Conservation (phyloP, 306 rosid species). For the Benincasa hispida region DNA sequence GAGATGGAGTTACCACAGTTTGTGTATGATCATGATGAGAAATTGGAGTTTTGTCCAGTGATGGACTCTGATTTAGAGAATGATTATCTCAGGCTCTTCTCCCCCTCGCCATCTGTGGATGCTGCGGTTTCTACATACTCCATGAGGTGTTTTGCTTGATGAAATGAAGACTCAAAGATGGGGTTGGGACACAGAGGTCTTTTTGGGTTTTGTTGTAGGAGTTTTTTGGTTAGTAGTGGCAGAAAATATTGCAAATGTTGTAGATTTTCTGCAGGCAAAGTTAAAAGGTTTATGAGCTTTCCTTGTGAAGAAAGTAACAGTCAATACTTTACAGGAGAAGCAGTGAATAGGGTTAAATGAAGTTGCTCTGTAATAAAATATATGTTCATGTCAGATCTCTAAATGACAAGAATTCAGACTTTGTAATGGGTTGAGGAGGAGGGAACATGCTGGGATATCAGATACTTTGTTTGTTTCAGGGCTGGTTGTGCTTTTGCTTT, state of each 20-base stretch:
- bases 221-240: neutral
- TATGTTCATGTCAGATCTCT: neutral
- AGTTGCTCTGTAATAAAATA: neutral
- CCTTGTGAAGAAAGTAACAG: neutral
- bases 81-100: neutral
- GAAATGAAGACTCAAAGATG: neutral
- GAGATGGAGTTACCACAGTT: conserved; percentile 8
- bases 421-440: neutral
- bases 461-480: neutral
- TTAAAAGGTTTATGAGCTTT: neutral
- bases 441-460: neutral
- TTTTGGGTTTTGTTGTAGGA: neutral
- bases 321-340: neutral
- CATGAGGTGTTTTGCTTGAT: conserved; percentile 2
- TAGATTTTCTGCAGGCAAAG: neutral
- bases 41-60: conserved; percentile 1
- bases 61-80: conserved; percentile 1
- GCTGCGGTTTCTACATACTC: neutral
- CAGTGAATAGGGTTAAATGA: neutral
- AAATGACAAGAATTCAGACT: neutral
- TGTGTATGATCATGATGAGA: conserved; percentile 5
- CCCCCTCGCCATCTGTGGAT: neutral
- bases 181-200: neutral
- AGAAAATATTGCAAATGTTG: neutral
- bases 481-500: neutral